Percentiles rank a stretch among this genome's conserved stretches.
These are phyloP conservation scores for Neofusicoccum ribis DNA, from an alignment of 2,329 filamentous ascomycete genomes.

Conservation along the genomic window DNA sequence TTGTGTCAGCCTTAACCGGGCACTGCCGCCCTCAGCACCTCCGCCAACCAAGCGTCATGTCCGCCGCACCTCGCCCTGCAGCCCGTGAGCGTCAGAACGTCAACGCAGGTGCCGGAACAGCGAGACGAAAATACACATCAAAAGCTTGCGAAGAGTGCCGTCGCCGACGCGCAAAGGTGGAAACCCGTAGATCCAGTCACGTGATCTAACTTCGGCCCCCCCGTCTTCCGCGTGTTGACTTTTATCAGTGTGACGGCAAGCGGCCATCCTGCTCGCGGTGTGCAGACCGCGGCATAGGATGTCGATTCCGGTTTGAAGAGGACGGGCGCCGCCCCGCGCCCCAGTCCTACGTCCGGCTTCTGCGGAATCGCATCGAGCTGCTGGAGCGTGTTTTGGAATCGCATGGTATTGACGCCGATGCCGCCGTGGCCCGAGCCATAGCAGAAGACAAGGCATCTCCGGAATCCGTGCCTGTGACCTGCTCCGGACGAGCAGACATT, in stretches of 20 bases:
- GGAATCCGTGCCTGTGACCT: background rate
- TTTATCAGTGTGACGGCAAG: slow-evolving; percentile 36
- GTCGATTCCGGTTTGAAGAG: slow-evolving; percentile 33
- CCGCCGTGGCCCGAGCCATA: slow-evolving; percentile 24
- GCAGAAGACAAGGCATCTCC: background rate
- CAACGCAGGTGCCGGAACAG: background rate
- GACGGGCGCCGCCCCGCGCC: slow-evolving; percentile 39
- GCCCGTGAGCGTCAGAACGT: background rate
- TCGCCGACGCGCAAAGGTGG: slow-evolving; percentile 39
- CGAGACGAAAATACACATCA: slow-evolving; percentile 5
- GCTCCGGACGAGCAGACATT: no score
- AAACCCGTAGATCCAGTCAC: background rate
- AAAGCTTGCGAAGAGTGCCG: slow-evolving; percentile 42
- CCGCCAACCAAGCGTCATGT: background rate
- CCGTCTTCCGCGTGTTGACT: background rate
- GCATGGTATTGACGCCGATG: slow-evolving; percentile 34
- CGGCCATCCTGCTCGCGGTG: slow-evolving; percentile 38
- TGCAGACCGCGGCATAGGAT: slow-evolving; percentile 30
- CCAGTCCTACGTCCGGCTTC: slow-evolving; percentile 38
- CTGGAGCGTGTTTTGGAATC: slow-evolving; percentile 33
- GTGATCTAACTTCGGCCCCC: background rate
- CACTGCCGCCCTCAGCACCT: background rate
- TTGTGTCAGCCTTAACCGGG: background rate
- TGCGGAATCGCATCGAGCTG: slow-evolving; percentile 35
- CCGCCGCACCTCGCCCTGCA: background rate